These are phyloP conservation scores for Pseudogymnoascus sp. DNA, from an alignment of 2,329 filamentous ascomycete genomes.

Conservation along the genomic window DNA sequence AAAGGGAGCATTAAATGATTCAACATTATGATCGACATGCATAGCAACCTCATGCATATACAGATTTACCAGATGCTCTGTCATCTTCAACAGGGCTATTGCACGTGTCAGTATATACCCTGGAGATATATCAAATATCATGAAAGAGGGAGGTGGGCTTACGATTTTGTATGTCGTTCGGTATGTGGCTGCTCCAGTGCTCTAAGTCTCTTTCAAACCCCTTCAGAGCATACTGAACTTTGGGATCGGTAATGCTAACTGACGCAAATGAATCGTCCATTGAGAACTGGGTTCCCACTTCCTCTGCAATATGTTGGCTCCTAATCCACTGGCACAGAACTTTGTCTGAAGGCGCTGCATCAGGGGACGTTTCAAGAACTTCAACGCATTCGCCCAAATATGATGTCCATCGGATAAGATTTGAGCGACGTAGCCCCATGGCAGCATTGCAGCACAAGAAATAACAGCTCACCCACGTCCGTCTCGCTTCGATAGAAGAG, in stretches of 20 bases:
- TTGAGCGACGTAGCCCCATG: slow-evolving; percentile 38
- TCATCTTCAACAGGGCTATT: slow-evolving; percentile 41
- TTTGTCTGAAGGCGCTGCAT: slow-evolving; percentile 35
- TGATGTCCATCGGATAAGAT: slow-evolving; percentile 35
- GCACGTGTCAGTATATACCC: neutral
- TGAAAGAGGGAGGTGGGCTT: slow-evolving; percentile 17
- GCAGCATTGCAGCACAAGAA: slow-evolving; percentile 34
- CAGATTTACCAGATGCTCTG: slow-evolving; percentile 45
- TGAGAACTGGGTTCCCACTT: slow-evolving; percentile 47
- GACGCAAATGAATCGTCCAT: slow-evolving; percentile 37
- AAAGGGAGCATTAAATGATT: slow-evolving; percentile 39
- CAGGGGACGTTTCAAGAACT: slow-evolving; percentile 33
- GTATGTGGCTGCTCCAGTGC: slow-evolving; percentile 37
- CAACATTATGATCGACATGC: slow-evolving; percentile 47
- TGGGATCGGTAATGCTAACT: slow-evolving; percentile 46
- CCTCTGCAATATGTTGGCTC: slow-evolving; percentile 44
- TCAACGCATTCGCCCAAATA: slow-evolving; percentile 40
- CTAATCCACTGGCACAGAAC: slow-evolving; percentile 36
- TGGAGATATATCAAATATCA: neutral
- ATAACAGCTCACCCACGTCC: slow-evolving; percentile 30
- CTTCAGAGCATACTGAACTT: slow-evolving; percentile 47
- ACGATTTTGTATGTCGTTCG: slow-evolving; percentile 30
- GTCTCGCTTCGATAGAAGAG: slow-evolving; percentile 28
- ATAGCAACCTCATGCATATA: slow-evolving; percentile 55
- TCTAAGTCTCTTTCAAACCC: slow-evolving; percentile 47